Conservation (phyloP, 2,329 filamentous ascomycete species). For the Septoria linicola region DNA sequence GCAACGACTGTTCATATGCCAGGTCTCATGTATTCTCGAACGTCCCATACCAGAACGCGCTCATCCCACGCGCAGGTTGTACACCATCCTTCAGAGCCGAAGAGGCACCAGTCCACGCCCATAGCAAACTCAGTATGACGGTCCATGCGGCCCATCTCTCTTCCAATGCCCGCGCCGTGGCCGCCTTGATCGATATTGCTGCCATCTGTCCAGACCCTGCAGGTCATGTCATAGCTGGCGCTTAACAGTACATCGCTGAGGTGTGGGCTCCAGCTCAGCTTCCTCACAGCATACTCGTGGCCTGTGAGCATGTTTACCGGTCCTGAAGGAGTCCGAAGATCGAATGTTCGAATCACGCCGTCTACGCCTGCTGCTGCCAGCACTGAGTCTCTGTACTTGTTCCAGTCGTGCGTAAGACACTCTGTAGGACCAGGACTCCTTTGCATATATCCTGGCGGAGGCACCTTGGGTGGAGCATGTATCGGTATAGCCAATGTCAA, state of each 20-base stretch:
- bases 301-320: constrained; percentile 74
- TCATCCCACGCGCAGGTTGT: constrained; percentile 95
- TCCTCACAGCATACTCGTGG: constrained; percentile 86
- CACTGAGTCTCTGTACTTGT: constrained; percentile 87
- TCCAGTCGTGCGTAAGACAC: constrained; percentile 95
- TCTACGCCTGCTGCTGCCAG: constrained; percentile 90
- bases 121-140: constrained; percentile 93
- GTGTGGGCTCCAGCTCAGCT: constrained; percentile 89
- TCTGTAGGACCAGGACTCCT: constrained; percentile 65
- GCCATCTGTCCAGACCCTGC: constrained; percentile 89
- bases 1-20: constrained; percentile 3
- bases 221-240: constrained; percentile 97
- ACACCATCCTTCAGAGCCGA: constrained; percentile 93
- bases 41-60: constrained; percentile 87
- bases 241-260: constrained; percentile 82
- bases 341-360: constrained; percentile 81
- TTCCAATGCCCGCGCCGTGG: constrained; percentile 39
- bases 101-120: constrained; percentile 96
- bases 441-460: constrained; percentile 46
- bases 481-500: constrained; percentile 80
- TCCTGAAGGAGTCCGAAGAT: constrained; percentile 76
- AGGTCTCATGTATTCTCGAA: constrained; percentile 61
- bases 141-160: constrained; percentile 83
- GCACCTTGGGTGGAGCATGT: constrained; percentile 62
- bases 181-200: constrained; percentile 49